Conservation (phyloP, 306 rosid genomes). For the Aeschynomene evenia region DNA sequence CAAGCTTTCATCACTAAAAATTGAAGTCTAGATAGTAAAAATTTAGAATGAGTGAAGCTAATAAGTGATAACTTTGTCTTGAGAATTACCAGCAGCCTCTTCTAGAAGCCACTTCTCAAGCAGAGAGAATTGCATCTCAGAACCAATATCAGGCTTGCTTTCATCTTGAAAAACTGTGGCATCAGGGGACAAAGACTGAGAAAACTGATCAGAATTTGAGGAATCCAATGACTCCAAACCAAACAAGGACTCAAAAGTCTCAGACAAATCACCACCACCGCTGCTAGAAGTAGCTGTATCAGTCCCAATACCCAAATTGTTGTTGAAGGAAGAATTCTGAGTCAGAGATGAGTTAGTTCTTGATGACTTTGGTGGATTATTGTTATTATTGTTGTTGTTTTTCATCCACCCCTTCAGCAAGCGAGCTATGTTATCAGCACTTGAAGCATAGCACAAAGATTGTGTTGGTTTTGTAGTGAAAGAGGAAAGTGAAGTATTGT, state of each 20-base stretch:
- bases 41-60: constrained; percentile 17
- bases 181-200: constrained; percentile 64
- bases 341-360: constrained; percentile 32
- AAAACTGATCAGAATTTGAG: constrained; percentile 59
- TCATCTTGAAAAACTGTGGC: constrained; percentile 53
- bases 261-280: constrained; percentile 32
- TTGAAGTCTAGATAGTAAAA: constrained; percentile 37
- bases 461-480: constrained; percentile 22
- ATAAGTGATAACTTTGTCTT: constrained; percentile 46
- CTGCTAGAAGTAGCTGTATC: constrained; percentile 57
- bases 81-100: constrained; percentile 49
- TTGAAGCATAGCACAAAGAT: constrained; percentile 59
- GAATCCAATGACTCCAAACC: constrained; percentile 61
- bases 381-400: too few species aligned
- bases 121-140: constrained; percentile 56
- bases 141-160: constrained; percentile 40
- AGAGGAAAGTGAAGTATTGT: not conserved
- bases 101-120: constrained; percentile 90
- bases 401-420: constrained; percentile 76
- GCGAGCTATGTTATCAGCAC: constrained; percentile 69
- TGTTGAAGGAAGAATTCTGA: constrained; percentile 40
- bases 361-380: constrained; percentile 50
- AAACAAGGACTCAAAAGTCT: constrained; percentile 52
- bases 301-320: constrained; percentile 21
- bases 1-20: constrained; percentile 15